Conservation (phyloP, 2,329 filamentous ascomycete species). For the Biscogniauxia mediterranea region DNA sequence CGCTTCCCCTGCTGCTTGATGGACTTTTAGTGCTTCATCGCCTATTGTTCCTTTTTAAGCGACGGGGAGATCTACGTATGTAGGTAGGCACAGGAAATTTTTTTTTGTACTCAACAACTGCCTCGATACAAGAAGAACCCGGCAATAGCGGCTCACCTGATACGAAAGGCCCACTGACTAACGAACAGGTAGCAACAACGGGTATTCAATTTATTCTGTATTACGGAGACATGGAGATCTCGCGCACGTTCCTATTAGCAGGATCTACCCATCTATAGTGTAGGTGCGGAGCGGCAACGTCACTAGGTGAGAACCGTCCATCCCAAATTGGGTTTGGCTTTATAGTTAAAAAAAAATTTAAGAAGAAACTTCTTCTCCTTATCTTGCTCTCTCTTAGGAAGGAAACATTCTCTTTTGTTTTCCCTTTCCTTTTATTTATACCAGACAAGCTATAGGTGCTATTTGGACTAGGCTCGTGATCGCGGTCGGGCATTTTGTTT, state of each 20-base stretch:
- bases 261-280: not conserved
- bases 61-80: conserved; percentile 20
- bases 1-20: conserved; percentile 10
- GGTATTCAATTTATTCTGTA: conserved; percentile 2
- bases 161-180: conserved; percentile 24
- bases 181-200: conserved; percentile 7
- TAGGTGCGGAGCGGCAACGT: not conserved
- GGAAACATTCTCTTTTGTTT: not conserved
- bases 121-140: conserved; percentile 15
- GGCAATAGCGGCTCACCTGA: conserved; percentile 28
- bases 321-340: not conserved
- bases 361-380: not conserved
- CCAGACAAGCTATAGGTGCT: not conserved
- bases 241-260: conserved; percentile 4
- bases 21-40: conserved; percentile 13
- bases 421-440: not conserved
- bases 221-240: conserved; percentile 15
- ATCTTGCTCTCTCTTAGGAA: not conserved
- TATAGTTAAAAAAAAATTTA: not conserved
- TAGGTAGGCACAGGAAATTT: conserved; percentile 7
- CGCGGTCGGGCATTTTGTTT: conserved; percentile 4
- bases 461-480: conserved; percentile 1
- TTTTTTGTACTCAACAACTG: conserved; percentile 17
- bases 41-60: conserved; percentile 14
- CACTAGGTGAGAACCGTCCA: not conserved